Base-by-base conservation (phyloP, 1,284 basidiomycete genomes). In the Ceratobasidium papillatum region DNA sequence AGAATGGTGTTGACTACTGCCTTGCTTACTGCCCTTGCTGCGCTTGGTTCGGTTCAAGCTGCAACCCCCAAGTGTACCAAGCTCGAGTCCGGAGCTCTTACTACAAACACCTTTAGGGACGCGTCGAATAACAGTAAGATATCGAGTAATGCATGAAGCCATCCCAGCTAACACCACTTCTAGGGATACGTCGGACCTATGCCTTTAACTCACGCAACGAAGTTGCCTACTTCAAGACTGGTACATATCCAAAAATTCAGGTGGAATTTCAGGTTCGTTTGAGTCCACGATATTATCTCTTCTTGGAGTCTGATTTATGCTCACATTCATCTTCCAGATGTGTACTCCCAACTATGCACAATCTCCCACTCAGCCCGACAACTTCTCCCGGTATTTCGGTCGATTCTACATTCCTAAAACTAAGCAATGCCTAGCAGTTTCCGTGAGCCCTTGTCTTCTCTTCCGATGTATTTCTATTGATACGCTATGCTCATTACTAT, bases 171-270 rank as follows among this genome's bases (percentile, higher is more conserved):
- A 22, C 9, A 11, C n/a, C 22, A n/a, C 7, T 25, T 52, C 5
- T 52, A 52, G 49, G 7, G 49, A 52, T 52, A 7, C 49, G 49
- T 25, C 8, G 49, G n/a, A 7, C 22, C 5, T 52, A 52, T 22
- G 49, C 49, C 7, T 52, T 52, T n/a, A 52, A 52, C 49, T 52
- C 49, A 7, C 8, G n/a, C 7, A 52, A 52, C n/a, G 49, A 52
- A 25, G 49, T 52, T n/a, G 49, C 49, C 49, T 52, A 52, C 49
- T 52, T 9, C 49, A 52, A 52, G n/a, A 52, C 49, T 9, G 49
- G 49, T 7, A 52, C 49, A 7, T n/a, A n/a, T n/a, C 49, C 49
- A n/a, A 9, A 9, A 9, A 52, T 52, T n/a, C 5, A 9, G 11
- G 49, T 52, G 8, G 17, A 52, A 52, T 52, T 52, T 22, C 49